Evolutionary conservation across 106 monocot species (phyloP), one percentile per base, ranked within the genome.

Genomic region (Phalaenopsis aphrodite): DNA sequence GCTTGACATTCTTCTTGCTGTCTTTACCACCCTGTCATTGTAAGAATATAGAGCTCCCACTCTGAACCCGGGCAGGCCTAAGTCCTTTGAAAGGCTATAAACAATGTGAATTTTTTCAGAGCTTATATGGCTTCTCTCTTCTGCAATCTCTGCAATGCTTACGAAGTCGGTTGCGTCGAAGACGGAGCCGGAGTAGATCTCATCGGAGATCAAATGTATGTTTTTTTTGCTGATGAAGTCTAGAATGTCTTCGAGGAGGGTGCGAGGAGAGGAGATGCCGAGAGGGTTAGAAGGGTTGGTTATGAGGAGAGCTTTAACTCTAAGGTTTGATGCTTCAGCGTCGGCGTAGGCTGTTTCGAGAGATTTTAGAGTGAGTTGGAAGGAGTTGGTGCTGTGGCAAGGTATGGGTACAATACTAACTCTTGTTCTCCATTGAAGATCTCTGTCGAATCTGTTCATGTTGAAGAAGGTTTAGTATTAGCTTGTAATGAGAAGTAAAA

Each of bases 151-250:
- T 0, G 94, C 92, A 6, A 95, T 68, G 81, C 94, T 95, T 10
- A 86, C 85, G 64, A 94, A 92, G 56, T 90, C 89, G 2, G 80
- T 24, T 3, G 83, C 64, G 5, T 90, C 84, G 85, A 92, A 95
- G 36, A 92, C 90, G 0, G 92, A 95, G 37, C 94, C 92, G 0
- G 92, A 95, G 92, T 95, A 92, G 42, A 95, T 95, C 84, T 95
- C 94, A 58, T 95, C 94, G 3, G 92, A 92, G 30, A 95, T 85
- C 45, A 92, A 81, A 84, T 95, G 92, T 66, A 95, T 92, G 84
- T 90, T 72, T 69, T 92, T 88, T 2, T 55, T 42, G 1, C 42
- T 30, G 6, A 66, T 78, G 76, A 95, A 95, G 81, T 95, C 80
- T 3, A 95, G 52, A 0, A 86, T 78, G 1, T 47, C 81, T 76